phyloP scores from a whole-genome alignment of 176 grass and related monocot species.

The Carex cristatella region DNA sequence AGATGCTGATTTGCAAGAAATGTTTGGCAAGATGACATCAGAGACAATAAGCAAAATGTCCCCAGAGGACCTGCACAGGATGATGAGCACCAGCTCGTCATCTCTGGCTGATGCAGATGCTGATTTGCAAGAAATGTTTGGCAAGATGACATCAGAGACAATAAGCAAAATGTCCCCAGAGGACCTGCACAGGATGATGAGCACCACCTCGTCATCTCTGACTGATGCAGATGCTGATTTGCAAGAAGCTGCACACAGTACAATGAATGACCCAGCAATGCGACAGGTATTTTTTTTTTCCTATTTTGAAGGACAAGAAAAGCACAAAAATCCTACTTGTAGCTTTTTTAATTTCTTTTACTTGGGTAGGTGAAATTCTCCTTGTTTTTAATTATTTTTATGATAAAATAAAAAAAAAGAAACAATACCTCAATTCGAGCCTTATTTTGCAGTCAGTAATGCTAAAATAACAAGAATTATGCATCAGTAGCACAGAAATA shows the following conservation, averaged over 20 bases:
- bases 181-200: too few species aligned
- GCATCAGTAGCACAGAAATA: background rate
- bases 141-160: too few species aligned
- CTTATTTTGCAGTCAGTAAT: background rate
- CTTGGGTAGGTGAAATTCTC: background rate
- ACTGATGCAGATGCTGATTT: slow-evolving; percentile 46
- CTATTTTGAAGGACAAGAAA: background rate
- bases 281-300: slow-evolving; percentile 45
- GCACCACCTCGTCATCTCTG: background rate
- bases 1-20: too few species aligned
- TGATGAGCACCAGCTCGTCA: slow-evolving; percentile 56
- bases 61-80: slow-evolving; percentile 77
- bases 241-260: slow-evolving; percentile 69
- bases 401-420: background rate
- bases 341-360: background rate
- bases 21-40: slow-evolving; percentile 84
- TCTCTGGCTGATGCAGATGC: slow-evolving; percentile 3
- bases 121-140: too few species aligned
- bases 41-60: slow-evolving; percentile 77
- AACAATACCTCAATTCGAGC: background rate
- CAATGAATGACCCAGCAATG: slow-evolving; percentile 91
- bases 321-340: background rate
- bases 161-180: too few species aligned
- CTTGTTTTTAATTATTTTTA: slow-evolving; percentile 10
- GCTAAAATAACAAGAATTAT: background rate